Percentiles rank a stretch among this genome's conserved stretches.
phyloP scores from a whole-genome alignment of 805 yeast species.

The Pichia occidentalis region DNA sequence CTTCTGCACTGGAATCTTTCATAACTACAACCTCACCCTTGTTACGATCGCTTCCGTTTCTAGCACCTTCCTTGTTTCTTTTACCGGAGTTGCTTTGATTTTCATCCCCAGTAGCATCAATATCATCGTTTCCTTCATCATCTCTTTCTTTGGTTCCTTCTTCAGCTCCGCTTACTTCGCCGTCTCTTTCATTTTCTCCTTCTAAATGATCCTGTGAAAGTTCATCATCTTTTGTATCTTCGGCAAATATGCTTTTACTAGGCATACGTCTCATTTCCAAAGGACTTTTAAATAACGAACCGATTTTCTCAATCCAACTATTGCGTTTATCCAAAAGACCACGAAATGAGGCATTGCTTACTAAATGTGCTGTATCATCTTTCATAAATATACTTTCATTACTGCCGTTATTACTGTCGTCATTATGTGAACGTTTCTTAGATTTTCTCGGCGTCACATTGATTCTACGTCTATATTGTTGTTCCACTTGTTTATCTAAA shows the following conservation, averaged over 20 bases:
- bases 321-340: slow-evolving; percentile 77
- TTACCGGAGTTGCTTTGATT: slow-evolving; percentile 16
- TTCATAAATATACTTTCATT: slow-evolving; percentile 18
- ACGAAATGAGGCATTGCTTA: slow-evolving; percentile 70
- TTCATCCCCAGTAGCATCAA: slow-evolving; percentile 16
- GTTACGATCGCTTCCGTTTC: neutral
- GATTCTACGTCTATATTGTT: slow-evolving; percentile 77
- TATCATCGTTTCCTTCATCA: slow-evolving; percentile 15
- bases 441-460: slow-evolving; percentile 61
- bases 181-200: slow-evolving; percentile 24
- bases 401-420: slow-evolving; percentile 16
- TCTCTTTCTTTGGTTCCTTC: slow-evolving; percentile 19
- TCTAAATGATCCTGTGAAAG: no score
- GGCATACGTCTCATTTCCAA: slow-evolving; percentile 77
- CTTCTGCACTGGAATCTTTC: no score
- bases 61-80: slow-evolving; percentile 15
- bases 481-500: slow-evolving; percentile 94
- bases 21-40: no score
- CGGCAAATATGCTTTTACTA: slow-evolving; percentile 46
- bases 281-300: slow-evolving; percentile 67
- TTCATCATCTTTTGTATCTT: slow-evolving; percentile 21
- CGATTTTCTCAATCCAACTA: slow-evolving; percentile 87
- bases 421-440: slow-evolving; percentile 40
- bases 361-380: slow-evolving; percentile 47
- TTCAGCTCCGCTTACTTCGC: slow-evolving; percentile 11